phyloP scores from a whole-genome alignment of 768 basidiomycete species.

The Amanita rimosa region DNA sequence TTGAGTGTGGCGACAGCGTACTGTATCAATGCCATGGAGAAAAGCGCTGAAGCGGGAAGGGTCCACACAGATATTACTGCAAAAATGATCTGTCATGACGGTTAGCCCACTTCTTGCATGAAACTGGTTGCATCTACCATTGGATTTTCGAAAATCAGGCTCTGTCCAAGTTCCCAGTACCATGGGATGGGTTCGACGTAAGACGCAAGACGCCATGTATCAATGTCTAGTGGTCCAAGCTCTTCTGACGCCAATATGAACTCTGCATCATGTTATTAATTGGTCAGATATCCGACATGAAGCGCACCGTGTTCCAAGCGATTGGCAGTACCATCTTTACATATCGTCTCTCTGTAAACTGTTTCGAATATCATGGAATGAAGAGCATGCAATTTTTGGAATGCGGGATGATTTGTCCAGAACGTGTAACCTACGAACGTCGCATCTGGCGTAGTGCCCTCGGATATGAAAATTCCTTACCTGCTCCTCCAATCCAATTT shows the following conservation, averaged over 20 bases:
- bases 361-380: slow-evolving; percentile 26
- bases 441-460: background rate
- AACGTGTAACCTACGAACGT: slow-evolving; percentile 24
- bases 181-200: slow-evolving; percentile 17
- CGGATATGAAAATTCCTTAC: slow-evolving; percentile 13
- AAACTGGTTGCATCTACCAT: slow-evolving; percentile 17
- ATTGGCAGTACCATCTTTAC: slow-evolving; percentile 23
- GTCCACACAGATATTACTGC: slow-evolving; percentile 13
- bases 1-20: slow-evolving; percentile 16
- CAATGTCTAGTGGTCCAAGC: slow-evolving; percentile 13
- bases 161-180: slow-evolving; percentile 24
- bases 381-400: slow-evolving; percentile 25
- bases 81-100: slow-evolving; percentile 12
- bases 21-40: slow-evolving; percentile 23
- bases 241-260: slow-evolving; percentile 18
- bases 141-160: slow-evolving; percentile 20
- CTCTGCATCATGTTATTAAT: slow-evolving; percentile 16
- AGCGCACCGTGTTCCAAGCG: slow-evolving; percentile 20
- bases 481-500: slow-evolving; percentile 23
- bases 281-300: background rate
- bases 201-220: background rate
- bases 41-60: slow-evolving; percentile 17
- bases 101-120: background rate
- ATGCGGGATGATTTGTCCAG: slow-evolving; percentile 24
- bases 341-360: slow-evolving; percentile 21